Evolutionary conservation across 2,329 filamentous ascomycete species (phyloP).

Genomic region (Arthroderma uncinatum): DNA sequence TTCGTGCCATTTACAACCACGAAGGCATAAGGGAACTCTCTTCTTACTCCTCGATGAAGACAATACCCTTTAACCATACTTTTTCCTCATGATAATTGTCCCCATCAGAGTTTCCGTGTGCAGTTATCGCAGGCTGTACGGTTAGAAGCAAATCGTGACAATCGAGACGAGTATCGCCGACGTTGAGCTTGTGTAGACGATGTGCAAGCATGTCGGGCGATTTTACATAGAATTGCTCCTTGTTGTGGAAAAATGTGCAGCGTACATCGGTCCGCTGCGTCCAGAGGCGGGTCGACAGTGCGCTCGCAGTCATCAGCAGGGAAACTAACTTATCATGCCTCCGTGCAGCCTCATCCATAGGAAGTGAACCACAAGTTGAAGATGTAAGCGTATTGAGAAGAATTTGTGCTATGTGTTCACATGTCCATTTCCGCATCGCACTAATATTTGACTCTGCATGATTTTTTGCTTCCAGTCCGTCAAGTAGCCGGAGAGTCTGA

Average conservation of each 20-base stretch:
- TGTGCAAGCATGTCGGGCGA: constrained; percentile 14
- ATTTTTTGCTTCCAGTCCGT: neutral
- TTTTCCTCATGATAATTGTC: constrained; percentile 18
- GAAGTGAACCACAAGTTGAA: no score
- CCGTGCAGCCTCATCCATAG: no score
- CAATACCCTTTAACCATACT: constrained; percentile 16
- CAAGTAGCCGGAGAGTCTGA: constrained; percentile 15
- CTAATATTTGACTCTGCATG: neutral
- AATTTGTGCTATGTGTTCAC: neutral
- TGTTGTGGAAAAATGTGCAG: neutral
- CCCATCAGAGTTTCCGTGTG: constrained; percentile 16
- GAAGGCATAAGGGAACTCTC: neutral
- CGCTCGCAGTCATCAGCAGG: constrained; percentile 8
- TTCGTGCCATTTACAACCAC: no score
- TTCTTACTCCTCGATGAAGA: constrained; percentile 10
- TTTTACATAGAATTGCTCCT: constrained; percentile 1
- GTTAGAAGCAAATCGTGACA: constrained; percentile 11
- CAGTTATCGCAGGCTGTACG: constrained; percentile 17
- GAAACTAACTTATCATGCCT: neutral
- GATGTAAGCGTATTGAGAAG: no score
- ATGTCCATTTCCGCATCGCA: neutral
- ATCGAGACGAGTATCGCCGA: constrained; percentile 15
- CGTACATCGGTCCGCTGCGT: constrained; percentile 13
- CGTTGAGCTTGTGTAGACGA: constrained; percentile 15
- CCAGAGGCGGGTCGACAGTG: constrained; percentile 16